phyloP scores from a whole-genome alignment of 441 rosid species.

The Sinapis alba region DNA sequence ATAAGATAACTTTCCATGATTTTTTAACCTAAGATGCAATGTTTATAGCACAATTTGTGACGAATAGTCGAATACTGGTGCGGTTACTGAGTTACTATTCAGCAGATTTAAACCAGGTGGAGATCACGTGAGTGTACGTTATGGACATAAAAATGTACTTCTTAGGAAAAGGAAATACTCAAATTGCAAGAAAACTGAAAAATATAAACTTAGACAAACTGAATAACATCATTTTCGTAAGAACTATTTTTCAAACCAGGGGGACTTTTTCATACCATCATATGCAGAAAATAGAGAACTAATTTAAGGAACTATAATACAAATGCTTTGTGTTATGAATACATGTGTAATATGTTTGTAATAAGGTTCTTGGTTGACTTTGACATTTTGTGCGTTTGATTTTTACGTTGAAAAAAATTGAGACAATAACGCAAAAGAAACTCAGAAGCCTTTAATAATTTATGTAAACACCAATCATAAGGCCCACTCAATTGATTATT shows the following conservation, averaged over 20 bases:
- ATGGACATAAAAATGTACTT: background rate
- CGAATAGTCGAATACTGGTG: background rate
- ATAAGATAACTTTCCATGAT: background rate
- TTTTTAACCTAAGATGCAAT: background rate
- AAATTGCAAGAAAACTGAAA: background rate
- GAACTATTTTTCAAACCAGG: slow-evolving; percentile 1
- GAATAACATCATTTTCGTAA: background rate
- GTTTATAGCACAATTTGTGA: background rate
- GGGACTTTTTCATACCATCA: background rate
- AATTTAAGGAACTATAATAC: background rate
- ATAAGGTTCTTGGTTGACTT: background rate
- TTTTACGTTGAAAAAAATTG: background rate
- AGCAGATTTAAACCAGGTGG: background rate
- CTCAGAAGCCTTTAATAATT: background rate
- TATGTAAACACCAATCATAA: background rate
- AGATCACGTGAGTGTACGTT: background rate
- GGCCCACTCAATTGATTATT: background rate
- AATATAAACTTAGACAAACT: background rate
- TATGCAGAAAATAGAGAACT: background rate
- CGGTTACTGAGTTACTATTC: background rate
- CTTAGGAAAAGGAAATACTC: background rate
- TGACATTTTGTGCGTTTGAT: background rate
- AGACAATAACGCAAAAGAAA: background rate
- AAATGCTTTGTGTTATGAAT: background rate
- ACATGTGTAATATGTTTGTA: background rate